Base-by-base conservation (phyloP, 2,329 filamentous ascomycete species). In the Diplodia scrobiculata region DNA sequence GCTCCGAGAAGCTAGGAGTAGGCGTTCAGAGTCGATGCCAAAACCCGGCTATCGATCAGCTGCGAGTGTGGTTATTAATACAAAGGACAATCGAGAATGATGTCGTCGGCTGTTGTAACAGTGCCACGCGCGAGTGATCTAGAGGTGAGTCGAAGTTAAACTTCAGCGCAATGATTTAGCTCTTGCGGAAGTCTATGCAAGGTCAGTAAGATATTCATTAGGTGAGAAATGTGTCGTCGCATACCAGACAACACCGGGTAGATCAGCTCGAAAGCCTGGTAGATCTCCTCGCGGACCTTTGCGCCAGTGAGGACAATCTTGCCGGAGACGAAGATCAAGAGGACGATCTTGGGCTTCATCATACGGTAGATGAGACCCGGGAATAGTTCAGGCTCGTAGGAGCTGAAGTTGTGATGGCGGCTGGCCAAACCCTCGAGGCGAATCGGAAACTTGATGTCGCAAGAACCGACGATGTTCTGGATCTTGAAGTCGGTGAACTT, bases 401-500 rank as follows among this genome's bases (percentile, higher is more conserved):
- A 97, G 81, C 91, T 96, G 87, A 98, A 99, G 83, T 97, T 97
- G 85, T 98, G 94, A 86, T 99, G 95, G 81, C 93, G 92, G 72
- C 90, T 95, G 17, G 95, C 95, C 77, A 99, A 84, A 81, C 95
- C 95, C 79, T 98, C 95, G 67, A 99, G 85, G 71, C 95, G 92
- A 73, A 99, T 97, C 64, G 95, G 95, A 82, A 99, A 99, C 85
- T 97, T 97, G 85, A 99, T 97, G 78, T 99, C 95, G 80, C 94
- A 98, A 68, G 92, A 97, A 70, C 95, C 95, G 71, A 99, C 95
- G 70, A 99, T 98, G 81, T 99, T 99, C 84, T 97, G 93, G 75
- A 99, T 99, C 87, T 98, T 99, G 84, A 99, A 99, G 79, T 99
- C 95, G 71, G 93, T 97, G 81, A 99, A 98, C 87, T 97, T 97